A percentile compares a stretch with the other conserved stretches of the same genome.
These are phyloP conservation scores for Tripterygium wilfordii DNA, from an alignment of 177 flowering plant species.

Conservation along the genomic window DNA sequence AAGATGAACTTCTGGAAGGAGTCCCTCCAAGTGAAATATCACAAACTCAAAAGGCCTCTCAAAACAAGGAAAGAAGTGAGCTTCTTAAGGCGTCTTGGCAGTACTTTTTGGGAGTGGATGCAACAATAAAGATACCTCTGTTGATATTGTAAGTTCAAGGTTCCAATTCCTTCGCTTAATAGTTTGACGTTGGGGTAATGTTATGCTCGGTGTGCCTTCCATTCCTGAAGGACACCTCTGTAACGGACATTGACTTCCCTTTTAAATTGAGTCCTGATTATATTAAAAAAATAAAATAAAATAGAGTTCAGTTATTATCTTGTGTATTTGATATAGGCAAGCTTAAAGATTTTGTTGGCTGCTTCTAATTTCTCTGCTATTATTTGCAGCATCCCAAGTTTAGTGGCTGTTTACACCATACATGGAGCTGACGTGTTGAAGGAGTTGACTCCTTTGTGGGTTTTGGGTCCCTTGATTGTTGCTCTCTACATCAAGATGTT, in stretches of 20 bases:
- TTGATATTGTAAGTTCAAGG: conserved; percentile 69
- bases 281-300: too few species aligned
- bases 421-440: conserved; percentile 75
- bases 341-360: too few species aligned
- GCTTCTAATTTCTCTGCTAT: conserved; percentile 4
- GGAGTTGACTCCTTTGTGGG: conserved; percentile 84
- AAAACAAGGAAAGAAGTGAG: conserved; percentile 21
- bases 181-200: neutral
- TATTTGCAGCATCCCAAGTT: conserved; percentile 65
- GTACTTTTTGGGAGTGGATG: conserved; percentile 54
- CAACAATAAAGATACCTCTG: conserved; percentile 58
- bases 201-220: too few species aligned
- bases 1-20: conserved; percentile 29
- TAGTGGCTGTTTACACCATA: conserved; percentile 42
- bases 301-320: too few species aligned
- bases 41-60: conserved; percentile 24
- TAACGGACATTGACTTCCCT: too few species aligned
- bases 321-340: too few species aligned
- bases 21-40: conserved; percentile 21
- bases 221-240: too few species aligned
- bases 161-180: neutral
- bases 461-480: conserved; percentile 65
- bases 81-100: conserved; percentile 37
- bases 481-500: conserved; percentile 69
- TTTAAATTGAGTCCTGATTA: too few species aligned